Conservation (phyloP, 2,329 filamentous ascomycete species). For the Chaetomium olivaceum region DNA sequence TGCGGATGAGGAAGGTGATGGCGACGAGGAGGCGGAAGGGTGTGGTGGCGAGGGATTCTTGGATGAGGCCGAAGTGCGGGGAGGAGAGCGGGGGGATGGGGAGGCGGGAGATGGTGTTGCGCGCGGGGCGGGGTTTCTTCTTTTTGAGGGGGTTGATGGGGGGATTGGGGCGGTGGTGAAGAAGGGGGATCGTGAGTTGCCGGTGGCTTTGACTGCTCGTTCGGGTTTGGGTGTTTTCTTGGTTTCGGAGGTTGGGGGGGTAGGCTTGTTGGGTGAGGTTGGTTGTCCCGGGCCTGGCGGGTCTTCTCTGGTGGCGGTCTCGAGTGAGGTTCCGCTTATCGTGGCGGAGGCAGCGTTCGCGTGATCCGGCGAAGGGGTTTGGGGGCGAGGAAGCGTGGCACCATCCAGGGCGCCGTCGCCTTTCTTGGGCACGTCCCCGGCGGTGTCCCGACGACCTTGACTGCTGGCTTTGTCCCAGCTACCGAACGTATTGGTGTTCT, state of each 20-base stretch:
- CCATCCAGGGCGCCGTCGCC: not conserved
- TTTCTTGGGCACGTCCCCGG: not conserved
- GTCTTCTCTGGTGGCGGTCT: not conserved
- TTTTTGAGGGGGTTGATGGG: constrained; percentile 9
- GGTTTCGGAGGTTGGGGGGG: not conserved
- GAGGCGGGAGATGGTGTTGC: constrained; percentile 54
- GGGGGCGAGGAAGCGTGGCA: not conserved
- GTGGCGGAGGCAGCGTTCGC: not conserved
- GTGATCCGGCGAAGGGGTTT: not conserved
- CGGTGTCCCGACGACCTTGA: not conserved
- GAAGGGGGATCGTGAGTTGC: constrained; percentile 39
- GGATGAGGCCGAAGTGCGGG: constrained; percentile 72
- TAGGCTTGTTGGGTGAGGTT: not conserved
- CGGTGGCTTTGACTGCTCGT: constrained; percentile 24
- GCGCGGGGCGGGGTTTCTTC: constrained; percentile 33
- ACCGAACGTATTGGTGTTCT: too few species aligned
- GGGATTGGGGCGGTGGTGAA: constrained; percentile 33
- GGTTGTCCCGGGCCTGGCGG: not conserved
- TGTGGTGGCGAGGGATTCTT: constrained; percentile 73
- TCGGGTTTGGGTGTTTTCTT: not conserved
- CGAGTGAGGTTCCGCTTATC: not conserved
- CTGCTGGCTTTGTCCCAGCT: not conserved
- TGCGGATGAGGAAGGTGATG: constrained; percentile 82
- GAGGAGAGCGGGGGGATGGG: constrained; percentile 68
- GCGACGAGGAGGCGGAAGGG: constrained; percentile 81